A percentile compares a stretch with the other conserved stretches of the same genome.
Evolutionary conservation across 2,329 filamentous ascomycete genomes (phyloP).

Genomic region (Aphanoascus verrucosus): DNA sequence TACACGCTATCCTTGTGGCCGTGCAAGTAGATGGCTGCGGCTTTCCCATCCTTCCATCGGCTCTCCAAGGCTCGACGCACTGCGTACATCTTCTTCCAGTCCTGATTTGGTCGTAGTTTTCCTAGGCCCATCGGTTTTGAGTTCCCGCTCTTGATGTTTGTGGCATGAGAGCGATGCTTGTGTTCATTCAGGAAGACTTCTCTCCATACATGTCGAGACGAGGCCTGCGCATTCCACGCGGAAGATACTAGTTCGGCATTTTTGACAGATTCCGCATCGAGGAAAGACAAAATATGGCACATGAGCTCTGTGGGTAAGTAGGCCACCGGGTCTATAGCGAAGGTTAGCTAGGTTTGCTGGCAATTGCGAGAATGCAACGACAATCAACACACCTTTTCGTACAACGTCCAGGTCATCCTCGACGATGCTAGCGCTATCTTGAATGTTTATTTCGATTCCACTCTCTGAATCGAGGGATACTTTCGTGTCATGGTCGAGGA

Average conservation of each 20-base stretch:
- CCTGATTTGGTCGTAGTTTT: slow-evolving; percentile 48
- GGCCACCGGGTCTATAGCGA: slow-evolving; percentile 42
- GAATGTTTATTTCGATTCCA: slow-evolving; percentile 39
- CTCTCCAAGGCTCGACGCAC: slow-evolving; percentile 63
- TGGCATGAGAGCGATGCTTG: slow-evolving; percentile 32
- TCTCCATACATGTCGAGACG: slow-evolving; percentile 51
- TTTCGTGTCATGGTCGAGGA: slow-evolving; percentile 18
- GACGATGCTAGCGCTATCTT: slow-evolving; percentile 28
- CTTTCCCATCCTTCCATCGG: slow-evolving; percentile 69
- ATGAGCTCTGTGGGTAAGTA: slow-evolving; percentile 50
- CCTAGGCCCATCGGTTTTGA: slow-evolving; percentile 39
- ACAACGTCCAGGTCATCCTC: slow-evolving; percentile 27
- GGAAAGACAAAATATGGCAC: slow-evolving; percentile 48
- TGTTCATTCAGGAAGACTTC: slow-evolving; percentile 50
- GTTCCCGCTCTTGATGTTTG: slow-evolving; percentile 7
- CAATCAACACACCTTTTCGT: slow-evolving; percentile 26
- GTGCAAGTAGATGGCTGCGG: slow-evolving; percentile 76
- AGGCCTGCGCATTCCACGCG: slow-evolving; percentile 46
- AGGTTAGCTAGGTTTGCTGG: slow-evolving; percentile 13
- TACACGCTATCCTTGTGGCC: slow-evolving; percentile 95
- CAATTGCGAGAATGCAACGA: neutral
- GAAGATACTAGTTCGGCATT: slow-evolving; percentile 47
- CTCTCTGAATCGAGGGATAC: slow-evolving; percentile 38
- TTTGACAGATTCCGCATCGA: slow-evolving; percentile 48
- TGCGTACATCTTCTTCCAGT: slow-evolving; percentile 80